Evolutionary conservation across 2,329 filamentous ascomycete genomes (phyloP).

Genomic region (Monosporascus sp.): DNA sequence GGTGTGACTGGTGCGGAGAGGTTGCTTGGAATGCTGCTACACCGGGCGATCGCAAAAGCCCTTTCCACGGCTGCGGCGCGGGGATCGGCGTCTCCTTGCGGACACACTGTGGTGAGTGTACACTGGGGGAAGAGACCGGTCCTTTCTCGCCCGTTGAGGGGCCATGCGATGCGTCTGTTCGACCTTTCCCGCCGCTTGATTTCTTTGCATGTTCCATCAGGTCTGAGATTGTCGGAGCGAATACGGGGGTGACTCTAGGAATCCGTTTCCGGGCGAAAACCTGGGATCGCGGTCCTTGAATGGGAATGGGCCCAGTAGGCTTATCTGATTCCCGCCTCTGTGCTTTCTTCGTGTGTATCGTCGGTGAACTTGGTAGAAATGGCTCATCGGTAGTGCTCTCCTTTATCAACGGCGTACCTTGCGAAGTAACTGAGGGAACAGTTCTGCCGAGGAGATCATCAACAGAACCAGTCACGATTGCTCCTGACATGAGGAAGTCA

Average conservation of each 20-base stretch:
- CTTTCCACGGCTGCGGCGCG: slow-evolving; percentile 14
- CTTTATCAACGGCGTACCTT: not conserved
- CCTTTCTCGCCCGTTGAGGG: not conserved
- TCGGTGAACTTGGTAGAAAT: slow-evolving; percentile 1
- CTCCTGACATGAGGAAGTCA: slow-evolving; percentile 13
- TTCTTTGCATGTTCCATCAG: not conserved
- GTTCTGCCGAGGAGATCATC: not conserved
- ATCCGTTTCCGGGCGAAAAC: not conserved
- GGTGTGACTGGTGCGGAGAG: not conserved
- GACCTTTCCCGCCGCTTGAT: not conserved
- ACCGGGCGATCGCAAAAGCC: not conserved
- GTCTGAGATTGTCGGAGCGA: not conserved
- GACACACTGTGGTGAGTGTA: not conserved
- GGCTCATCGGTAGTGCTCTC: not conserved
- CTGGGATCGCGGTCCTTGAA: not conserved
- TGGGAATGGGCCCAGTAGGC: not conserved
- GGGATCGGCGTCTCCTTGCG: slow-evolving; percentile 10
- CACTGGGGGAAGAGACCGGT: not conserved
- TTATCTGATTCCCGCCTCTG: not conserved
- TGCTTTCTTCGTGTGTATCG: not conserved
- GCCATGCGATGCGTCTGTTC: not conserved
- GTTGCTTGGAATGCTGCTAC: not conserved
- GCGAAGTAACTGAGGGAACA: not conserved
- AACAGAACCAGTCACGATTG: not conserved
- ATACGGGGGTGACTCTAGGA: not conserved